Conservation (phyloP, 495 filamentous ascomycete genomes). For the Friedmanniomyces simplex region DNA sequence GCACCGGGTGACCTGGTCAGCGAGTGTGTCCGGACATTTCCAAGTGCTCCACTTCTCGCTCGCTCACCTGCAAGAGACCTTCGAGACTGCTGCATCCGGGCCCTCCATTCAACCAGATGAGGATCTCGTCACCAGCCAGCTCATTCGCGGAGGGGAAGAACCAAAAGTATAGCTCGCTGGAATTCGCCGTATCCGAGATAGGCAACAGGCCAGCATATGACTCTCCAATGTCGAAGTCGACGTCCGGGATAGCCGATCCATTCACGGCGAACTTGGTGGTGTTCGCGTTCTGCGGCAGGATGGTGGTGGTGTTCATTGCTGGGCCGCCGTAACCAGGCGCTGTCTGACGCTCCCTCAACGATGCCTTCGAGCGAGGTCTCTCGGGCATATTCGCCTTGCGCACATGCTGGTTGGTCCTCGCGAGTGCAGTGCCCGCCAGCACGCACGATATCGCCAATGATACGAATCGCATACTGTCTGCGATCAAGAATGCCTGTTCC, state of each 20-base stretch:
- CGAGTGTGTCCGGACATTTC: too few relatives aligned
- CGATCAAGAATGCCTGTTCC: not conserved
- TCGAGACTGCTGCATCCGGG: constrained; percentile 32
- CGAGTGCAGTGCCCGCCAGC: constrained; percentile 21
- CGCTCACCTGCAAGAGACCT: constrained; percentile 24
- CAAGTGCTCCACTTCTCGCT: too few relatives aligned
- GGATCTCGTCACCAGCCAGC: constrained; percentile 26
- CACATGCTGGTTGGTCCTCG: constrained; percentile 22
- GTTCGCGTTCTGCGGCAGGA: constrained; percentile 30
- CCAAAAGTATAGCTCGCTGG: constrained; percentile 34
- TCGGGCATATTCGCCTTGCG: constrained; percentile 16
- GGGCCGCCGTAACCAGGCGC: constrained; percentile 16
- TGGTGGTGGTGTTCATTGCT: constrained; percentile 15
- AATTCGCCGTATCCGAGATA: constrained; percentile 26
- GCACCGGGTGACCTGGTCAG: too few relatives aligned
- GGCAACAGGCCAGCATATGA: constrained; percentile 34
- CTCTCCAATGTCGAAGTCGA: constrained; percentile 36
- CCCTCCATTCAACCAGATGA: constrained; percentile 35
- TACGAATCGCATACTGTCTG: constrained; percentile 13
- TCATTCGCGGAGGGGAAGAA: constrained; percentile 30
- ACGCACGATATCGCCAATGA: constrained; percentile 20
- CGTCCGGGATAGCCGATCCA: constrained; percentile 31
- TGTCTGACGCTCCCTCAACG: constrained; percentile 2
- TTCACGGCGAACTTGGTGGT: constrained; percentile 32
- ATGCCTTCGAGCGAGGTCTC: not conserved